Percentiles rank a stretch among this genome's conserved stretches.
Evolutionary conservation across 192 early-diverging fungal genomes (phyloP).

Genomic region (Podila horticola): DNA sequence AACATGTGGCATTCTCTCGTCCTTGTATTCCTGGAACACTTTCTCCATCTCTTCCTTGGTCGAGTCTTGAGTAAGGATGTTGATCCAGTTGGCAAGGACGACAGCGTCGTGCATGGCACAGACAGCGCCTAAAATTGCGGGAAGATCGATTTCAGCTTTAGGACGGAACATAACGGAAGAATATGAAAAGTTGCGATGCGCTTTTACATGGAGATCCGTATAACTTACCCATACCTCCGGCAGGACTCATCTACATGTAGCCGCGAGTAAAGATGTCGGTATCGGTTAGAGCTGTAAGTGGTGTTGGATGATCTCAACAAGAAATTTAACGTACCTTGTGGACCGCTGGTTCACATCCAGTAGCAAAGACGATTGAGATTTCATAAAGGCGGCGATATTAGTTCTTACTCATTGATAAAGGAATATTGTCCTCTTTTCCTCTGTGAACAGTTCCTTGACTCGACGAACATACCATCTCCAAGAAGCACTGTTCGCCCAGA

Average conservation of each 20-base stretch:
- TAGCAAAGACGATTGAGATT: too few species aligned
- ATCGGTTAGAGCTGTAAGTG: too few species aligned
- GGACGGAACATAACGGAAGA: background rate
- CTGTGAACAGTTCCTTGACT: too few species aligned
- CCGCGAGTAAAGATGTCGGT: too few species aligned
- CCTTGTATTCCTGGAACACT: background rate
- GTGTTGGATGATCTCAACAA: too few species aligned
- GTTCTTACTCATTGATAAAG: too few species aligned
- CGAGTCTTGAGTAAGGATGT: background rate
- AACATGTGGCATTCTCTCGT: background rate
- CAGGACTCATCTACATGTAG: background rate
- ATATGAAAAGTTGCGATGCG: too few species aligned
- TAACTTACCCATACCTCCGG: background rate
- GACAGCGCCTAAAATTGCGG: background rate
- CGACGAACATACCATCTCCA: constrained; percentile 15
- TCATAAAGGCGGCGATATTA: too few species aligned
- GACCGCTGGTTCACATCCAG: too few species aligned
- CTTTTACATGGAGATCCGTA: background rate
- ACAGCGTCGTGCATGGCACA: background rate
- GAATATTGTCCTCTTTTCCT: too few species aligned
- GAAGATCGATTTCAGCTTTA: background rate
- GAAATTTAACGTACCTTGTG: too few species aligned
- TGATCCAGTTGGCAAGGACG: background rate
- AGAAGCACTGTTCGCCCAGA: constrained; percentile 17
- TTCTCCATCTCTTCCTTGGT: background rate